Percentiles rank a stretch among this genome's conserved stretches.
These are phyloP conservation scores for Trichophyton simii DNA, from an alignment of 2,329 filamentous ascomycete species.

Conservation along the genomic window DNA sequence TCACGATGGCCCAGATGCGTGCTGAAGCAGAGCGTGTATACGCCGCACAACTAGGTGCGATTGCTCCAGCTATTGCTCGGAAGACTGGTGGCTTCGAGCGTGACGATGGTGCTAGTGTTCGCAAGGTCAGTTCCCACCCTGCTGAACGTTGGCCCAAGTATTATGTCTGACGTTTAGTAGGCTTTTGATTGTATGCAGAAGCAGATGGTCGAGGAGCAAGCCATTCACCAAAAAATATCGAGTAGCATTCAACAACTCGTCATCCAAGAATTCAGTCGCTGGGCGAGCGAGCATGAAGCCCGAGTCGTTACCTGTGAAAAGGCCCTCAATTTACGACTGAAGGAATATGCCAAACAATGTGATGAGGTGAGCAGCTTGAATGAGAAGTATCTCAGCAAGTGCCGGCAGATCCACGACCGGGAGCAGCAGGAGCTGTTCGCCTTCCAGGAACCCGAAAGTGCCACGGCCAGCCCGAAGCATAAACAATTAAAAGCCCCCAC, in stretches of 20 bases:
- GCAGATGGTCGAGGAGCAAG: conserved; percentile 83
- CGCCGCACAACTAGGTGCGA: conserved; percentile 65
- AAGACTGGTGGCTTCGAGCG: conserved; percentile 67
- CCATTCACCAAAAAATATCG: conserved; percentile 88
- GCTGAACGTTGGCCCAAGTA: neutral
- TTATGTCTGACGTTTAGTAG: conserved; percentile 35
- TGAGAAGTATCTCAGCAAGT: conserved; percentile 98
- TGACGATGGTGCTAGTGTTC: conserved; percentile 90
- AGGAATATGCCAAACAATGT: conserved; percentile 82
- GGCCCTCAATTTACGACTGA: conserved; percentile 79
- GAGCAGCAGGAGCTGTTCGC: conserved; percentile 98
- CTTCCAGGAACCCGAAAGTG: conserved; percentile 67
- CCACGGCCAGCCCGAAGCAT: conserved; percentile 45
- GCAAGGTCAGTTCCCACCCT: conserved; percentile 55
- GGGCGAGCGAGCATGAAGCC: conserved; percentile 89
- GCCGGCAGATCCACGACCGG: conserved; percentile 83
- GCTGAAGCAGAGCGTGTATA: conserved; percentile 92
- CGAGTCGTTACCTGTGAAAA: conserved; percentile 91
- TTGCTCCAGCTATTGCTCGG: conserved; percentile 69
- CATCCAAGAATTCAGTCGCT: conserved; percentile 82
- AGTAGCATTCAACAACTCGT: conserved; percentile 94
- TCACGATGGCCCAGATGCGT: conserved; percentile 84
- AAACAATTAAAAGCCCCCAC: conserved; percentile 41
- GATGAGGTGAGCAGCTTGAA: conserved; percentile 85
- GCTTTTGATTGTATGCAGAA: conserved; percentile 86